These are phyloP conservation scores for Axilococcus clingmanii DNA, from an alignment of 139 green algal genomes.

Conservation along the genomic window DNA sequence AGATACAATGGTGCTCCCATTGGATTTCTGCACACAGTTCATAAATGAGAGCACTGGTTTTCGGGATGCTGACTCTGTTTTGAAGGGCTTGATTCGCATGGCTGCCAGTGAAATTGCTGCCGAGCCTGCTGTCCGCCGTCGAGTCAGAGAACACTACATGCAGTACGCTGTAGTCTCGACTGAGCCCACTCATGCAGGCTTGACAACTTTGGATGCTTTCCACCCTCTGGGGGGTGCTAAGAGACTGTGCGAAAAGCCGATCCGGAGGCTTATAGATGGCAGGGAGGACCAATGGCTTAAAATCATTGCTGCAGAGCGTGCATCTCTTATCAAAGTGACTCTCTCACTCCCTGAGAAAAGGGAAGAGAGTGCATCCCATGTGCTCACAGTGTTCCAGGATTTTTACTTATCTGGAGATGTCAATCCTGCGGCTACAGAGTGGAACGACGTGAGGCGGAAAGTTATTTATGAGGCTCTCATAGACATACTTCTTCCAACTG, in stretches of 20 bases:
- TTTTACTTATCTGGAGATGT: slow-evolving; percentile 25
- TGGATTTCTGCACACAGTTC: slow-evolving; percentile 21
- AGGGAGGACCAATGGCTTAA: slow-evolving; percentile 44
- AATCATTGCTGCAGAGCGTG: slow-evolving; percentile 35
- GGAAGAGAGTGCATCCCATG: not conserved
- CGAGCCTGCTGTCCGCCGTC: slow-evolving; percentile 31
- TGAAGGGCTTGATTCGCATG: slow-evolving; percentile 31
- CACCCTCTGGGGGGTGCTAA: slow-evolving; percentile 59
- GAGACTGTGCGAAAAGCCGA: slow-evolving; percentile 59
- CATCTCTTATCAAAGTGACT: slow-evolving; percentile 38
- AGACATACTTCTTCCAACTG: slow-evolving; percentile 39
- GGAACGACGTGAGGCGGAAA: slow-evolving; percentile 50
- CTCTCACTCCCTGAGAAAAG: slow-evolving; percentile 4
- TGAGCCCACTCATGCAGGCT: slow-evolving; percentile 43
- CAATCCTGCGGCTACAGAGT: slow-evolving; percentile 19
- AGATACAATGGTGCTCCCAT: slow-evolving; percentile 8
- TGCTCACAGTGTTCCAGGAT: slow-evolving; percentile 5
- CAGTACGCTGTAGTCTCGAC: slow-evolving; percentile 40
- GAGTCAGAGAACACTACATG: slow-evolving; percentile 21
- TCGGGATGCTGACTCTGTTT: slow-evolving; percentile 13
- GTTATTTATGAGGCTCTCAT: slow-evolving; percentile 38
- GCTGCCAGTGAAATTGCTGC: slow-evolving; percentile 31
- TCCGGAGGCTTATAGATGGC: slow-evolving; percentile 40
- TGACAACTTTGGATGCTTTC: slow-evolving; percentile 53
- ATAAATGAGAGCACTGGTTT: slow-evolving; percentile 15